Conservation (phyloP, 768 basidiomycete genomes). For the Boletus subcaerulescens region DNA sequence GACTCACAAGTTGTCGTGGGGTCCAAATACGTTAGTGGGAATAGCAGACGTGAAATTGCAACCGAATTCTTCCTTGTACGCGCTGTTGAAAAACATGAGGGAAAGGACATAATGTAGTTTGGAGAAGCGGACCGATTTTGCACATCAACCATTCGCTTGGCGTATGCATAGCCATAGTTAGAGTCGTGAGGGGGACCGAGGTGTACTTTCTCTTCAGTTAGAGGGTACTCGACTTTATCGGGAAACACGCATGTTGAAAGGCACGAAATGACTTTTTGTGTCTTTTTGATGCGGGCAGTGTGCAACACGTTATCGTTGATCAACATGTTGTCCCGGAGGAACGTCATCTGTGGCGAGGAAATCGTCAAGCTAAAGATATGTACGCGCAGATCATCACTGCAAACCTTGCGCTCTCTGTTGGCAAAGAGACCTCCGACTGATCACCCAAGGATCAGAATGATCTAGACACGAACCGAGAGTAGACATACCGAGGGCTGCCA, state of each 20-base stretch:
- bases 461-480: conserved; percentile 2
- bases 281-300: conserved; percentile 59
- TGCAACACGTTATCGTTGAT: conserved; percentile 96
- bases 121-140: conserved; percentile 74
- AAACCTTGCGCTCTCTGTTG: conserved; percentile 92
- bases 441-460: conserved; percentile 4
- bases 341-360: conserved; percentile 58
- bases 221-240: conserved; percentile 89
- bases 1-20: conserved; percentile 85
- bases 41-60: conserved; percentile 96
- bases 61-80: conserved; percentile 94
- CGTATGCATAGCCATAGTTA: conserved; percentile 96
- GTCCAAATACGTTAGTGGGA: conserved; percentile 96
- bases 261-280: conserved; percentile 86
- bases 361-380: conserved; percentile 1
- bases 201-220: conserved; percentile 92
- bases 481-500: conserved; percentile 82
- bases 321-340: conserved; percentile 90
- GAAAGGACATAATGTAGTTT: too few species aligned
- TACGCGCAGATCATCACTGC: conserved; percentile 1
- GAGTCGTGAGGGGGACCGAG: conserved; percentile 88
- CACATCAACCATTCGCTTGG: conserved; percentile 93
- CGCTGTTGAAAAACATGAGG: conserved; percentile 43
- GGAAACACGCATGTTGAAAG: conserved; percentile 98
- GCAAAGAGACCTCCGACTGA: conserved; percentile 92